Percentiles rank a stretch among this genome's conserved stretches.
Evolutionary conservation across 352 stramenopile species (phyloP).

Genomic region (Poterioochromonas sp.): DNA sequence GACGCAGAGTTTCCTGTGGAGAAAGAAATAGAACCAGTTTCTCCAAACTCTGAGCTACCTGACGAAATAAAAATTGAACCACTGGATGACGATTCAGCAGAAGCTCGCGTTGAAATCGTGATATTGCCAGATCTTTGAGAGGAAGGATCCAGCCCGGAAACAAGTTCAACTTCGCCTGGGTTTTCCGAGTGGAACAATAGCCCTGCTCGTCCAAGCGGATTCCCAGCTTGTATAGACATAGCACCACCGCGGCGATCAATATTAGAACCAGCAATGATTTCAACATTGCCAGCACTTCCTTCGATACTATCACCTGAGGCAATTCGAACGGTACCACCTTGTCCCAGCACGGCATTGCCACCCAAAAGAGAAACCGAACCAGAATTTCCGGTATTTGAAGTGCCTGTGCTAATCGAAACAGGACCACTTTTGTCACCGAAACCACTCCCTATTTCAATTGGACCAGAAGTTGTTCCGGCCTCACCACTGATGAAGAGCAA

Average conservation of each 20-base stretch:
- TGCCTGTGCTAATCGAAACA: constrained; percentile 57
- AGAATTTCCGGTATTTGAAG: constrained; percentile 51
- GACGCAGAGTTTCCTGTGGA: not conserved
- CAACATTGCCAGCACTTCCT: constrained; percentile 50
- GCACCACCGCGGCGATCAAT: constrained; percentile 39
- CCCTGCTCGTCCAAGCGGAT: too few species aligned
- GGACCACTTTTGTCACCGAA: constrained; percentile 60
- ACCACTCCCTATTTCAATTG: constrained; percentile 61
- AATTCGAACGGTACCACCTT: constrained; percentile 58
- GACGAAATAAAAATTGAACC: too few species aligned
- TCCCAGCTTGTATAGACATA: constrained; percentile 2
- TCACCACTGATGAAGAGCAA: constrained; percentile 43
- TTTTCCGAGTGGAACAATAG: not conserved
- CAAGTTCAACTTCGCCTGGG: not conserved
- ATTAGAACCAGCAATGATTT: constrained; percentile 14
- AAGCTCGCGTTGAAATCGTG: too few species aligned
- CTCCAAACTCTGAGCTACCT: too few species aligned
- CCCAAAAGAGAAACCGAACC: not conserved
- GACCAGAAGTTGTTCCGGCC: constrained; percentile 56
- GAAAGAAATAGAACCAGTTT: not conserved
- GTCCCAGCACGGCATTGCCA: constrained; percentile 53
- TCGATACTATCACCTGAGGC: constrained; percentile 55
- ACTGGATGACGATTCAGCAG: too few species aligned
- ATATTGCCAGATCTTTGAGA: not conserved
- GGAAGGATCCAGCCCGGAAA: not conserved